Conservation (phyloP, 208 protist genomes). For the Acanthamoeba culbertsoni region DNA sequence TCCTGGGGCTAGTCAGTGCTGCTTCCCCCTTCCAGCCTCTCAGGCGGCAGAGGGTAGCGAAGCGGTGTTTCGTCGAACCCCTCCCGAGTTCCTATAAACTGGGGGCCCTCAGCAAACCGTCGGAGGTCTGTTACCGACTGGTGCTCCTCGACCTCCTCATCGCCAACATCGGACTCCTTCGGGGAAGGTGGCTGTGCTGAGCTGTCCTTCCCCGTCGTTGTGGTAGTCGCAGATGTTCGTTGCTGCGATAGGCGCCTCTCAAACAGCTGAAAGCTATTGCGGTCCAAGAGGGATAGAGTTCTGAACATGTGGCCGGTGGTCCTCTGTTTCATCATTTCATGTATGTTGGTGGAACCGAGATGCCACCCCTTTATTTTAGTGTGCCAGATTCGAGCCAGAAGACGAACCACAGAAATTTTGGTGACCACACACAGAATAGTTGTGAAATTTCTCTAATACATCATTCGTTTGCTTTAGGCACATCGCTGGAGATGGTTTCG, state of each 20-base stretch:
- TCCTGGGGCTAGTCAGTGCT: neutral
- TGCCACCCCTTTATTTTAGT: too few relatives aligned
- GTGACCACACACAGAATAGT: too few relatives aligned
- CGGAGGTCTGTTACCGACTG: neutral
- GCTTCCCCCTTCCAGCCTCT: slow-evolving; percentile 2
- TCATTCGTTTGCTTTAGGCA: too few relatives aligned
- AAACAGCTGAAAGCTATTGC: neutral
- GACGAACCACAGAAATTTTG: too few relatives aligned
- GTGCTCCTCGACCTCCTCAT: neutral
- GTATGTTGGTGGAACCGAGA: too few relatives aligned
- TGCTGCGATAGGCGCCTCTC: neutral
- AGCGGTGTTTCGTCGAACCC: neutral
- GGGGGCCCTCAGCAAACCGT: neutral
- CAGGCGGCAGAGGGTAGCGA: neutral
- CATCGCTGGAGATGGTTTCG: too few relatives aligned
- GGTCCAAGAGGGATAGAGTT: neutral
- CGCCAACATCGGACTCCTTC: neutral
- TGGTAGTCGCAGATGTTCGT: neutral
- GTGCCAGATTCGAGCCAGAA: too few relatives aligned
- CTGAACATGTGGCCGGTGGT: neutral
- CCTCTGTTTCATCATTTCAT: neutral
- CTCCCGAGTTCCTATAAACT: neutral
- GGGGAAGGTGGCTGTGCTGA: too few relatives aligned
- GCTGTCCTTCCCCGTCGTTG: neutral
- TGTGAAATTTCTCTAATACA: too few relatives aligned